A percentile compares a stretch with the other conserved stretches of the same genome.
These are phyloP conservation scores for Excoecaria agallocha DNA, from an alignment of 345 rosid species.

Conservation along the genomic window DNA sequence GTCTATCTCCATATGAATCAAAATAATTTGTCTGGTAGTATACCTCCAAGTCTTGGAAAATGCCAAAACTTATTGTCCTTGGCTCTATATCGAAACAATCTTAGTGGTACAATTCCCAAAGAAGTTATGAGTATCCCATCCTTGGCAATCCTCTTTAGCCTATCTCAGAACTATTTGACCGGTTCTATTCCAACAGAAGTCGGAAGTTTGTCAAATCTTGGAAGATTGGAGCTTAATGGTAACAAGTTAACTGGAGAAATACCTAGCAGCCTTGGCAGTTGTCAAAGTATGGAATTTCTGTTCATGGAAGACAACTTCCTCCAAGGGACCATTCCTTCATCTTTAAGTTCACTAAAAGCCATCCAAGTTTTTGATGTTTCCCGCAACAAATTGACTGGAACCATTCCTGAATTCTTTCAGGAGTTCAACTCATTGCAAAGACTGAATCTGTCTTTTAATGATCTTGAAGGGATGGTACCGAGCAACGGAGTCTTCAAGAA, in stretches of 20 bases:
- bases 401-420: slow-evolving; percentile 10
- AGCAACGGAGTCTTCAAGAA: slow-evolving; percentile 13
- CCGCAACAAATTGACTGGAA: slow-evolving; percentile 13
- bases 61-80: slow-evolving; percentile 5
- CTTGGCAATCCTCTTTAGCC: slow-evolving; percentile 1
- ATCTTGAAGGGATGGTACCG: slow-evolving; percentile 19
- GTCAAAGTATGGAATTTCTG: not conserved
- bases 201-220: slow-evolving; percentile 13
- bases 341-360: slow-evolving; percentile 15
- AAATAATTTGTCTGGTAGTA: not conserved
- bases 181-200: slow-evolving; percentile 14
- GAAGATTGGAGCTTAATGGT: not conserved
- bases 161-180: slow-evolving; percentile 7
- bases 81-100: slow-evolving; percentile 11
- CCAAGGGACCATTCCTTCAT: slow-evolving; percentile 12
- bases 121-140: slow-evolving; percentile 16
- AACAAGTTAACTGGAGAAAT: slow-evolving; percentile 18
- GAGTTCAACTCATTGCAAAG: not conserved
- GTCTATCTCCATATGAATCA: not conserved
- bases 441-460: slow-evolving; percentile 16
- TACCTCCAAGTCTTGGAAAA: slow-evolving; percentile 16
- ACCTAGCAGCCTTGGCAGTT: slow-evolving; percentile 15
- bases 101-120: slow-evolving; percentile 15
- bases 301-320: slow-evolving; percentile 7
- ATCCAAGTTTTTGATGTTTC: slow-evolving; percentile 9